These are phyloP conservation scores for Parafenestella ontariensis DNA, from an alignment of 2,329 filamentous ascomycete species.

Conservation along the genomic window DNA sequence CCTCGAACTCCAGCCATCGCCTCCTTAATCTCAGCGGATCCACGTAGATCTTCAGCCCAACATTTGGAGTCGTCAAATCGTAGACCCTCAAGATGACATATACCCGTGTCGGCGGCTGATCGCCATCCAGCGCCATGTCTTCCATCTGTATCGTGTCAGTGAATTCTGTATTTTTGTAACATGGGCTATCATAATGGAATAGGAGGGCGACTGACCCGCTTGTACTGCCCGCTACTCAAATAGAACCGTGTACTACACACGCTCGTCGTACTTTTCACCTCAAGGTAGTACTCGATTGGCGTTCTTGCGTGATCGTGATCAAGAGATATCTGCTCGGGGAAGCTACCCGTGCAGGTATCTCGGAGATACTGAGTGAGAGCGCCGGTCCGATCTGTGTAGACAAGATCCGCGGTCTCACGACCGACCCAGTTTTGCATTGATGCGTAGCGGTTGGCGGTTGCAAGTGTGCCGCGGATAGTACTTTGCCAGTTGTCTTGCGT, in stretches of 20 bases:
- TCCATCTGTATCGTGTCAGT: constrained; percentile 5
- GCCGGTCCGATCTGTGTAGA: constrained; percentile 51
- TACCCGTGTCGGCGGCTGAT: neutral
- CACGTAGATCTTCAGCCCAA: constrained; percentile 10
- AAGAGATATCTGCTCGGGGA: constrained; percentile 42
- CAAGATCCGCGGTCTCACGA: constrained; percentile 57
- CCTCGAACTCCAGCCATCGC: constrained; percentile 9
- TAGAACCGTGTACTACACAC: constrained; percentile 53
- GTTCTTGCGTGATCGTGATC: constrained; percentile 29
- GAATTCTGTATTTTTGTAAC: neutral
- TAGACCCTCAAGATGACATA: constrained; percentile 16
- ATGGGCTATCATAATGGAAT: neutral
- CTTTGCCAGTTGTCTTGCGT: constrained; percentile 56
- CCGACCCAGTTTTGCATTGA: constrained; percentile 52
- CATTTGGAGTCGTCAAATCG: constrained; percentile 5
- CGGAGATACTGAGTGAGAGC: constrained; percentile 46
- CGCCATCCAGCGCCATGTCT: constrained; percentile 24
- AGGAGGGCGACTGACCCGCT: constrained; percentile 24
- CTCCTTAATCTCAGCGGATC: constrained; percentile 11
- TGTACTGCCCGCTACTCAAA: constrained; percentile 57
- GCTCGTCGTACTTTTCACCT: constrained; percentile 59
- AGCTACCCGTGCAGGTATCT: constrained; percentile 13
- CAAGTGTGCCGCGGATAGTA: constrained; percentile 54
- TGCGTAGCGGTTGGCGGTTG: constrained; percentile 50
- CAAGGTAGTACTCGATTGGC: constrained; percentile 54